These are phyloP conservation scores for Solanum bulbocastanum DNA, from an alignment of 257 asterid genomes.

Conservation along the genomic window DNA sequence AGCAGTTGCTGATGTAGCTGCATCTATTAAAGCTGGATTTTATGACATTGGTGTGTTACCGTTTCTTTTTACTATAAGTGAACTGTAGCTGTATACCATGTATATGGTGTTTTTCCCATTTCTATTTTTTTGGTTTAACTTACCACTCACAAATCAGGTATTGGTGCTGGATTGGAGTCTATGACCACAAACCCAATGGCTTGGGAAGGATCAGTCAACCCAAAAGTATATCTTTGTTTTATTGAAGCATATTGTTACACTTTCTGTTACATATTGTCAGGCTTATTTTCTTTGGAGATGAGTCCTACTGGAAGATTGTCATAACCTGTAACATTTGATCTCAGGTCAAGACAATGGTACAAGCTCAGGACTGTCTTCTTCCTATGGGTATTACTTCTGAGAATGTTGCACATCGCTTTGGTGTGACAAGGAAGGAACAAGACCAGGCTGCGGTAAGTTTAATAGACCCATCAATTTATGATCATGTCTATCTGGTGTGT, in stretches of 20 bases:
- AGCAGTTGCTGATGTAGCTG: conserved; percentile 99
- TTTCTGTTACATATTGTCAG: not conserved
- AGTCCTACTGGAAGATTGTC: not conserved
- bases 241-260: not conserved
- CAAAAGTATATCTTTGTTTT: conserved; percentile 39
- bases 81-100: not conserved
- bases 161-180: conserved; percentile 98
- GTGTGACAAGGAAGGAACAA: conserved; percentile 85
- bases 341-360: conserved; percentile 69
- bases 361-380: conserved; percentile 92
- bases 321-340: not conserved
- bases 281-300: not conserved
- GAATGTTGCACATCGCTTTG: conserved; percentile 91
- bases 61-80: not conserved
- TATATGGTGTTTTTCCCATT: not conserved
- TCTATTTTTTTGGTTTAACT: not conserved
- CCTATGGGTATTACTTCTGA: conserved; percentile 99
- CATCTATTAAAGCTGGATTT: conserved; percentile 97
- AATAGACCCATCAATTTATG: conserved; percentile 8
- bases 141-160: conserved; percentile 35
- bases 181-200: conserved; percentile 93
- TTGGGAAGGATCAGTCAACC: conserved; percentile 96
- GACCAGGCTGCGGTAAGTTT: conserved; percentile 96
- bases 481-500: not conserved
- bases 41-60: conserved; percentile 69